A percentile compares a stretch with the other conserved stretches of the same genome.
These are phyloP conservation scores for Yamadazyma pseudoaaseri DNA, from an alignment of 1,139 yeast genomes.

Conservation along the genomic window DNA sequence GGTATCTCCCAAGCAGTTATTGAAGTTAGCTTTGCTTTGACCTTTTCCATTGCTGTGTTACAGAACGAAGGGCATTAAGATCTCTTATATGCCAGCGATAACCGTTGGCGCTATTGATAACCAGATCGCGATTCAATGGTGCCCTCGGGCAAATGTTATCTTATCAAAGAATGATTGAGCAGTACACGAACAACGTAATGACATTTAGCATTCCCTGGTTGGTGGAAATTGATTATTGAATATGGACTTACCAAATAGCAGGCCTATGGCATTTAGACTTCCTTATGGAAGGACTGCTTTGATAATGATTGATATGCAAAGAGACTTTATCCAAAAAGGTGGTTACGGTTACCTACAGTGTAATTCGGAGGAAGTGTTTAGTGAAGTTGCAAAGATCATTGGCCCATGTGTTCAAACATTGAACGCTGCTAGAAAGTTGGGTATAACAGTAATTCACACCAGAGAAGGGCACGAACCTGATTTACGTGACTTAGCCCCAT, in stretches of 20 bases:
- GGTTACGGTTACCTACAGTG: conserved; percentile 15
- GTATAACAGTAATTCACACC: conserved; percentile 13
- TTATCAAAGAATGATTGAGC: too few species aligned
- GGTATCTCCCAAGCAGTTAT: conserved; percentile 12
- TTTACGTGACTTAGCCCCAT: conserved; percentile 13
- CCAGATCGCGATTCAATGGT: too few species aligned
- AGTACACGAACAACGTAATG: too few species aligned
- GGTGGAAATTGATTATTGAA: too few species aligned
- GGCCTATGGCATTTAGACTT: conserved; percentile 10
- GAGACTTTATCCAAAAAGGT: conserved; percentile 15
- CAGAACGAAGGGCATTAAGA: too few species aligned
- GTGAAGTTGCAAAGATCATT: conserved; percentile 12
- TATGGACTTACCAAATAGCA: not conserved
- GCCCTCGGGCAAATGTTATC: too few species aligned
- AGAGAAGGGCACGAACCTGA: conserved; percentile 15
- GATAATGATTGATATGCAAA: conserved; percentile 15
- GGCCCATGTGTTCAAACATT: conserved; percentile 11
- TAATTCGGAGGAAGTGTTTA: conserved; percentile 9
- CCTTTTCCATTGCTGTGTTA: not conserved
- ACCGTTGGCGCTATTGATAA: too few species aligned
- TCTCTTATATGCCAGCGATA: too few species aligned
- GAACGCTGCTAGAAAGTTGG: conserved; percentile 13
- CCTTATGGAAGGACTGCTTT: conserved; percentile 12
- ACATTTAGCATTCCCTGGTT: too few species aligned
- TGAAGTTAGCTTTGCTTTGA: conserved; percentile 1